A percentile compares a stretch with the other conserved stretches of the same genome.
These are phyloP conservation scores for Vicia sativa DNA, from an alignment of 306 rosid genomes.

Conservation along the genomic window DNA sequence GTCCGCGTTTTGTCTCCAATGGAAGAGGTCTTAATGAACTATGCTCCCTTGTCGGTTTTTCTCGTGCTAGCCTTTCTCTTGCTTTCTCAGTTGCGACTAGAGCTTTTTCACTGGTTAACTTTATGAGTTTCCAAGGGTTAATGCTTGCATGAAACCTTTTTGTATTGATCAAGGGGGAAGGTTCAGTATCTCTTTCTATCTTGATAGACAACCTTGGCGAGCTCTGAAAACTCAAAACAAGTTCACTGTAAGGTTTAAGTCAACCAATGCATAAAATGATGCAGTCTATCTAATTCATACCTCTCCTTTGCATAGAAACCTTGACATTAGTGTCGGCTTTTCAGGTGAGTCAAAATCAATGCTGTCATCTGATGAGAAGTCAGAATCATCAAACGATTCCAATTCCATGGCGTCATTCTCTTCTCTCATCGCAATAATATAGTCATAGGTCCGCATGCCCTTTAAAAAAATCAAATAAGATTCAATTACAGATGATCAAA, in stretches of 20 bases:
- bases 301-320: constrained; percentile 67
- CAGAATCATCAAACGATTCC: constrained; percentile 71
- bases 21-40: constrained; percentile 75
- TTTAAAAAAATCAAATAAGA: constrained; percentile 36
- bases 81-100: constrained; percentile 79
- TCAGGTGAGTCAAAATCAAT: constrained; percentile 86
- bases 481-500: constrained; percentile 23
- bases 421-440: constrained; percentile 91
- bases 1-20: constrained; percentile 69
- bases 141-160: constrained; percentile 72
- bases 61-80: constrained; percentile 65
- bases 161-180: constrained; percentile 53
- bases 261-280: constrained; percentile 19
- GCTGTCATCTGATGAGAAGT: constrained; percentile 79
- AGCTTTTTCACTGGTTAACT: constrained; percentile 84
- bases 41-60: constrained; percentile 51
- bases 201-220: constrained; percentile 69
- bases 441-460: constrained; percentile 98
- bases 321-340: constrained; percentile 67
- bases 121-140: constrained; percentile 84
- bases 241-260: constrained; percentile 24
- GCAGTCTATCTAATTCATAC: constrained; percentile 44
- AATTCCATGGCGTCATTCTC: constrained; percentile 66
- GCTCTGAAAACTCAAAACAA: constrained; percentile 58
- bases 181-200: constrained; percentile 70